phyloP scores from a whole-genome alignment of 305 asterid genomes.

The Withania somnifera region DNA sequence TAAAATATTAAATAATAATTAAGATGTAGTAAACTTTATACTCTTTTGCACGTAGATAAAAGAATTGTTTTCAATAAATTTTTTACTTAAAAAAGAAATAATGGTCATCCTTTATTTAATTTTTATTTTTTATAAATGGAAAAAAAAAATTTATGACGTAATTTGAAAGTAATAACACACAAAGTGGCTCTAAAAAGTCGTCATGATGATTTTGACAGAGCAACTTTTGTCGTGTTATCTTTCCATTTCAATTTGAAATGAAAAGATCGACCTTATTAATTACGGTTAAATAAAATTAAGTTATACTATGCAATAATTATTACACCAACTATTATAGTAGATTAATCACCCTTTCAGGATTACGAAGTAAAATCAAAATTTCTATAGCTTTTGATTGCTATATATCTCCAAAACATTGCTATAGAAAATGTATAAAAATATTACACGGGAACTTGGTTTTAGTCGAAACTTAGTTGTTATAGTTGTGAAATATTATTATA shows the following conservation, averaged over 20 bases:
- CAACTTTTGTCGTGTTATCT: neutral
- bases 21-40: too few species aligned
- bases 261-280: neutral
- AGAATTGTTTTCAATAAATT: too few species aligned
- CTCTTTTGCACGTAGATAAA: too few species aligned
- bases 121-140: neutral
- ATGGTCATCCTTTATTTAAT: neutral
- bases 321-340: neutral
- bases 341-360: neutral
- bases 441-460: neutral
- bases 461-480: neutral
- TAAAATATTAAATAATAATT: too few species aligned
- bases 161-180: neutral
- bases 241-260: neutral
- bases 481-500: neutral
- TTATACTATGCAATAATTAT: neutral
- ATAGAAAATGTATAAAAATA: neutral
- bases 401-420: neutral
- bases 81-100: too few species aligned
- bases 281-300: neutral
- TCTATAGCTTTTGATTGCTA: neutral
- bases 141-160: neutral
- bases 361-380: neutral
- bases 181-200: neutral
- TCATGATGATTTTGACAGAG: neutral